Conservation (phyloP, 1,284 basidiomycete species). For the Gastroboletus turbinatus region DNA sequence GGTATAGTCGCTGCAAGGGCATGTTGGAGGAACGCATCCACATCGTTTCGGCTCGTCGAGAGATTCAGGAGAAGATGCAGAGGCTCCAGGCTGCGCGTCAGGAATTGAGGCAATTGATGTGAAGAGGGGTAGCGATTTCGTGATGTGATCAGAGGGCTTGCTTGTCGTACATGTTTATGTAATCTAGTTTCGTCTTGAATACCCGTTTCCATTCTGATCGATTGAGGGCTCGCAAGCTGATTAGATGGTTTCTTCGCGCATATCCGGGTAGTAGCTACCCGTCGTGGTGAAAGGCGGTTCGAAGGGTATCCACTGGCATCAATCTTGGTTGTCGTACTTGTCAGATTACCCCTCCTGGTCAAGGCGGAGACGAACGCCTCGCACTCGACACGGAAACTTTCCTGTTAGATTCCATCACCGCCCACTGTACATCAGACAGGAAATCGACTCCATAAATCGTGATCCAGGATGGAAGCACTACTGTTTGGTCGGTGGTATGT, state of each 20-base stretch:
- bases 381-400: neutral
- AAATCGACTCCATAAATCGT: too few species aligned
- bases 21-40: constrained; percentile 55
- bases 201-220: neutral
- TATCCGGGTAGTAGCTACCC: too few species aligned
- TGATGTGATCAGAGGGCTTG: neutral
- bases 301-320: neutral
- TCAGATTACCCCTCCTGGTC: neutral
- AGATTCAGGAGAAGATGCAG: constrained; percentile 51
- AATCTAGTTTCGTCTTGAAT: neutral
- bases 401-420: neutral
- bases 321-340: neutral
- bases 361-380: neutral
- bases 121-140: neutral
- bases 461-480: too few species aligned
- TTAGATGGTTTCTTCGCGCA: neutral
- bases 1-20: constrained; percentile 40
- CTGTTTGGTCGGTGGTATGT: neutral
- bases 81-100: constrained; percentile 49
- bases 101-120: constrained; percentile 41
- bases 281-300: neutral
- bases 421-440: too few species aligned
- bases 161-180: neutral
- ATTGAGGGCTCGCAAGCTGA: neutral
- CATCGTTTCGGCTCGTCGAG: constrained; percentile 47